Evolutionary conservation across 163 green algal genomes (phyloP).

Genomic region (Chloromonas sp.): DNA sequence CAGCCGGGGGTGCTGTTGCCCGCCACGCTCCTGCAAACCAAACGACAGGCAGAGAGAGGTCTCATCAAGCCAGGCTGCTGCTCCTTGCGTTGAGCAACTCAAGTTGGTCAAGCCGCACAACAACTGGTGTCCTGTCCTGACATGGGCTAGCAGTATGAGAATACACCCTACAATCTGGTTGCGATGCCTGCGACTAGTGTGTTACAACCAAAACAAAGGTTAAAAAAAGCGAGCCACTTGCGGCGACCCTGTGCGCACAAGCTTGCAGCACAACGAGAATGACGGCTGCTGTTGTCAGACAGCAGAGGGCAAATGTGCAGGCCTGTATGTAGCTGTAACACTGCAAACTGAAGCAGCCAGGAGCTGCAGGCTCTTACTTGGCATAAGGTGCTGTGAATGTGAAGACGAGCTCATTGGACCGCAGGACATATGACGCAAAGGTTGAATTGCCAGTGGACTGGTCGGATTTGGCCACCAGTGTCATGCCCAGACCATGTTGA

Average conservation of each 20-base stretch:
- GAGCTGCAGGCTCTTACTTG: not conserved
- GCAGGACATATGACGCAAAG: constrained; percentile 83
- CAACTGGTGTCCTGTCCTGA: too few species aligned
- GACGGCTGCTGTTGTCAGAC: too few species aligned
- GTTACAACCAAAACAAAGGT: too few species aligned
- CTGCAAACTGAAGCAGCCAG: not conserved
- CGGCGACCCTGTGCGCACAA: too few species aligned
- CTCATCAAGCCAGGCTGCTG: not conserved
- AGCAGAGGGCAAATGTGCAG: not conserved
- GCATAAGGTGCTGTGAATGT: constrained; percentile 92
- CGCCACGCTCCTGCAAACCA: not conserved
- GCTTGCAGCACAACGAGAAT: too few species aligned
- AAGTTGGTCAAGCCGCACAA: too few species aligned
- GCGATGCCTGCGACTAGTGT: too few species aligned
- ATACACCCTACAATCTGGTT: too few species aligned
- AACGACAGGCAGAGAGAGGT: not conserved
- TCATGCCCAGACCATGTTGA: constrained; percentile 86
- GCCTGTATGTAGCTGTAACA: not conserved
- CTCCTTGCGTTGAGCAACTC: not conserved
- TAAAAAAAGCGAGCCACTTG: too few species aligned
- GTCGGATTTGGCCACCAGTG: constrained; percentile 81
- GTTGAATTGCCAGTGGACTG: constrained; percentile 80
- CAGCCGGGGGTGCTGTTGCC: not conserved
- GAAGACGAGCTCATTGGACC: constrained; percentile 84
- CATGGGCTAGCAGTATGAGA: too few species aligned